Base-by-base conservation (phyloP, 805 yeast species). In the Sungouiozyma intestinalis region DNA sequence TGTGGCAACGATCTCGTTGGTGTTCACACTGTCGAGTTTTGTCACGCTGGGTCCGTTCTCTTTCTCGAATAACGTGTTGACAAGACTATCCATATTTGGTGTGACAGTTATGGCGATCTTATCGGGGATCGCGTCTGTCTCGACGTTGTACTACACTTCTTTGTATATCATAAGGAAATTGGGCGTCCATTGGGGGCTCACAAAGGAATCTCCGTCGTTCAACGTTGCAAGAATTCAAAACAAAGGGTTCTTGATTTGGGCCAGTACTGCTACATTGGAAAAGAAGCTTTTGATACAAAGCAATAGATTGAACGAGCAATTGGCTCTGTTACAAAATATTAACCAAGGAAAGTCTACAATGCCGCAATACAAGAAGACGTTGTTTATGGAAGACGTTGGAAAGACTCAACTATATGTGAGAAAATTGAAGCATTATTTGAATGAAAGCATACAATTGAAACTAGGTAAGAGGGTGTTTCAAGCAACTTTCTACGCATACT, bases 71-170 rank as follows among this genome's bases (percentile, higher is more conserved):
- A 58, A 53, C 45, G 47, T 60, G 39, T 44, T 61, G 27, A 61
- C 65, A 5, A 60, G 56, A 41, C 27, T 60, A 14, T 60, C 65
- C 5, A 50, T 61, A 3, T 51, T 52, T 3, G 65, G 65, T 16
- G 60, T 58, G 1, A 56, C 61, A 2, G 27, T 60, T 9, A 54
- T 61, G 61, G 62, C 63, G 5, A 42, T 49, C 15, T 40, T 61
- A 27, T 60, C 65, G 2, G 63, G 62, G 3, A 46, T 61, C 20
- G 65, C 64, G 4, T 55, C 63, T 33, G 55, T 55, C 1, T 60
- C 65, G 2, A 58, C 63, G 1, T 45, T 56, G 3, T 58, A 56
- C 39, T 60, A 58, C 35, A 53, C 57, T 1, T 45, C 48, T 20
- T 33, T 48, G 32, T 46, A 46, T 27, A 7, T 58, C 17, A 45